Percentiles rank a stretch among this genome's conserved stretches.
phyloP scores from a whole-genome alignment of 495 filamentous ascomycete species.

The Aspergillus campestris region DNA sequence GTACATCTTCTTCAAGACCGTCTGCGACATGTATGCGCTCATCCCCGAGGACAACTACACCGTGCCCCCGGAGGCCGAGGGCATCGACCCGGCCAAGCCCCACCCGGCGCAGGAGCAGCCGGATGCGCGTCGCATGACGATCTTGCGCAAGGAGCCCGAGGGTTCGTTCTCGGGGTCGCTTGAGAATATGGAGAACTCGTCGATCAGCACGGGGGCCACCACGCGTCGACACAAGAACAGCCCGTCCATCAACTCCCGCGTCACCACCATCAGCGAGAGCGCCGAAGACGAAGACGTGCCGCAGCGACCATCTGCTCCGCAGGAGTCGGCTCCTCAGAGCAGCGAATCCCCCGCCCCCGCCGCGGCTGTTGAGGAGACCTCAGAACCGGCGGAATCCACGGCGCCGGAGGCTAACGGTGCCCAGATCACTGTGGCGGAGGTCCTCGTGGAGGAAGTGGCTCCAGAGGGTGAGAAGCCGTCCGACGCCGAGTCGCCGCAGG shows the following conservation, averaged over 20 bases:
- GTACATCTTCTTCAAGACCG: conserved; percentile 93
- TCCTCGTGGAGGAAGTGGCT: conserved; percentile 5
- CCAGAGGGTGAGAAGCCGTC: too few species aligned
- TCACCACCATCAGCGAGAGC: conserved; percentile 62
- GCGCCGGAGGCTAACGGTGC: conserved; percentile 9
- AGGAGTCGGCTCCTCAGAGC: conserved; percentile 1
- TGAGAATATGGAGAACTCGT: conserved; percentile 26
- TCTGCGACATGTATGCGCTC: conserved; percentile 82
- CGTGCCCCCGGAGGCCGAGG: conserved; percentile 87
- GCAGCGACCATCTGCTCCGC: conserved; percentile 9
- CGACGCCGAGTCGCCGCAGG: too few species aligned
- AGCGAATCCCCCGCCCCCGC: not conserved
- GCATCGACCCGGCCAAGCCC: conserved; percentile 44
- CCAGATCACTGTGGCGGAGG: conserved; percentile 15
- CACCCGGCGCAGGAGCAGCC: conserved; percentile 23
- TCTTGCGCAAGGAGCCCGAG: conserved; percentile 30
- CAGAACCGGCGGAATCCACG: conserved; percentile 1
- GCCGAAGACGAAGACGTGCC: conserved; percentile 51
- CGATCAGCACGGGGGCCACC: conserved; percentile 51
- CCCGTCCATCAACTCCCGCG: conserved; percentile 65
- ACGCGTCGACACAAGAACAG: conserved; percentile 66
- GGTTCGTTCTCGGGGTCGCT: conserved; percentile 13
- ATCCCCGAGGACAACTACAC: conserved; percentile 93
- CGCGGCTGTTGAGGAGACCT: not conserved
- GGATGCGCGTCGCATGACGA: conserved; percentile 38